Percentiles rank a stretch among this genome's conserved stretches.
Conservation (phyloP, 352 stramenopile genomes). For the Pythium apleroticum region DNA sequence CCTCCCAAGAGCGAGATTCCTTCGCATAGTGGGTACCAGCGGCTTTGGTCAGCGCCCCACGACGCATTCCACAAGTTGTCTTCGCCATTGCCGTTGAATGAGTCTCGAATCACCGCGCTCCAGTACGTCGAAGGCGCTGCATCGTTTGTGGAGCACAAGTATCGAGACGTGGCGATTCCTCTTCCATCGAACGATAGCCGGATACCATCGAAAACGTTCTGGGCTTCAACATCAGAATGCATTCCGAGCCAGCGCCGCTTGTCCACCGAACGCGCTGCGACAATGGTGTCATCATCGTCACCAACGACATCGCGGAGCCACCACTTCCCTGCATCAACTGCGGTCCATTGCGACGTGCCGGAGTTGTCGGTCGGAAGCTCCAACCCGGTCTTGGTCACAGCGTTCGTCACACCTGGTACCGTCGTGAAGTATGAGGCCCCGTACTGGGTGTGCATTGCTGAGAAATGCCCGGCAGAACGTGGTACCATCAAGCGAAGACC, state of each 20-base stretch:
- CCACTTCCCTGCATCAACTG: constrained; percentile 54
- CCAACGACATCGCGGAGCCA: constrained; percentile 55
- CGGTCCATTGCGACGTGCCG: constrained; percentile 43
- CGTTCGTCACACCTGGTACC: constrained; percentile 51
- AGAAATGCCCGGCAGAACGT: constrained; percentile 47
- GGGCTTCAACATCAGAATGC: constrained; percentile 40
- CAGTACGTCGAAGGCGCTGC: constrained; percentile 46
- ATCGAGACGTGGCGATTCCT: constrained; percentile 44
- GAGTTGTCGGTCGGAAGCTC: constrained; percentile 47
- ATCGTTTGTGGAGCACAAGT: constrained; percentile 67
- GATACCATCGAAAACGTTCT: constrained; percentile 45
- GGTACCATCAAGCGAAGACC: constrained; percentile 52
- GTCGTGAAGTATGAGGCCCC: constrained; percentile 54
- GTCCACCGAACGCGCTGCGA: constrained; percentile 23
- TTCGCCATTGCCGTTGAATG: constrained; percentile 56
- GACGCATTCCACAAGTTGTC: constrained; percentile 58
- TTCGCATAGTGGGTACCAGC: constrained; percentile 53
- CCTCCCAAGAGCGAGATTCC: constrained; percentile 53
- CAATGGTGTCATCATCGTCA: constrained; percentile 31
- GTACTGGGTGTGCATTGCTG: constrained; percentile 41
- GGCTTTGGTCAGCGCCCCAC: constrained; percentile 36
- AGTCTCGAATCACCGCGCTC: constrained; percentile 47
- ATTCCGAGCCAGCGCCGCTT: constrained; percentile 55
- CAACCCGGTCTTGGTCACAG: constrained; percentile 33
- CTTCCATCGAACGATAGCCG: constrained; percentile 43